phyloP scores from a whole-genome alignment of 139 green algal species.

The Volvox africanus region DNA sequence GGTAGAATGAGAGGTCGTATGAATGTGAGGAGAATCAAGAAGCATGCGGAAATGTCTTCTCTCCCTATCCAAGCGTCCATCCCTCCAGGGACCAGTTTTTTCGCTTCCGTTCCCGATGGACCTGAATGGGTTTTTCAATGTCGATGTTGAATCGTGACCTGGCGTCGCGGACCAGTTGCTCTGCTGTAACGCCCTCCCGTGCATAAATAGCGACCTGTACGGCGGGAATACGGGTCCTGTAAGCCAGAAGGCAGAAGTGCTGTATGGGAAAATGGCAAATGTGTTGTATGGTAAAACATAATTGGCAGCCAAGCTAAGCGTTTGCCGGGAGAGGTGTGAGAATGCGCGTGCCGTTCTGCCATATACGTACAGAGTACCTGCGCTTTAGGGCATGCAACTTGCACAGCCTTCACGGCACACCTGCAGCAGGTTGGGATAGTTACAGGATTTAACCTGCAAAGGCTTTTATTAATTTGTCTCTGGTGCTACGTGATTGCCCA shows the following conservation, averaged over 20 bases:
- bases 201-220: conserved; percentile 83
- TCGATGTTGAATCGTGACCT: conserved; percentile 78
- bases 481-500: conserved; percentile 47
- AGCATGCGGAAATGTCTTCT: too few species aligned
- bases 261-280: background rate
- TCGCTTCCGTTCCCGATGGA: conserved; percentile 6
- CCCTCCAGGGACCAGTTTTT: too few species aligned
- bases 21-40: too few species aligned
- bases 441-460: too few species aligned
- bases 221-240: conserved; percentile 80
- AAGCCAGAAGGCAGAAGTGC: background rate
- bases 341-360: too few species aligned
- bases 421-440: too few species aligned
- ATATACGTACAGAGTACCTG: background rate
- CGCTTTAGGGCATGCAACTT: conserved; percentile 5
- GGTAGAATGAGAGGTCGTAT: too few species aligned
- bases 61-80: too few species aligned
- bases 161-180: conserved; percentile 70
- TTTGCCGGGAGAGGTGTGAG: too few species aligned
- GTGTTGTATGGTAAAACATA: too few species aligned
- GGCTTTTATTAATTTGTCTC: background rate
- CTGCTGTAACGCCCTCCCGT: conserved; percentile 57
- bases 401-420: conserved; percentile 64
- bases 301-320: too few species aligned
- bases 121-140: conserved; percentile 62